Evolutionary conservation across 2,329 filamentous ascomycete species (phyloP), one percentile per base, ranked within the genome.

Genomic region (Penicillium aurantiogriseum): DNA sequence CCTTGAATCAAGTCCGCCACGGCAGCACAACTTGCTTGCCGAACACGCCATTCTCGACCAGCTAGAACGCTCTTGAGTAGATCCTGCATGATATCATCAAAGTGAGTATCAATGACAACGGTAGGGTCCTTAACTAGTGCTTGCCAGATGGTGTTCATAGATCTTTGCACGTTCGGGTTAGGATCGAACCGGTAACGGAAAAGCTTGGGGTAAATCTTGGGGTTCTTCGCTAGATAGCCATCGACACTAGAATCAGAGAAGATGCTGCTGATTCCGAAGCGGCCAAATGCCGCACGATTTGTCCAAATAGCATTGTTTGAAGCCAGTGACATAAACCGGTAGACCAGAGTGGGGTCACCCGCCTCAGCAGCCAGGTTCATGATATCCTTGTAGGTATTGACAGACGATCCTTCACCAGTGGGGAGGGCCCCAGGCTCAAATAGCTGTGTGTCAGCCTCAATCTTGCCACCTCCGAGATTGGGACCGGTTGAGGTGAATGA

Each of bases 111-210:
- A 43, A 97, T 84, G 0, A 89, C 90, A 0, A 83, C 81, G 19
- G 85, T 87, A 1, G 91, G 85, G 66, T 97, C 92, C 70, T 95
- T 96, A 53, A 97, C 92, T n/a, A 99, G 78, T 0, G 93, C 88
- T 67, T 90, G 92, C 94, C 94, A 99, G 63, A 99, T 97, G 61
- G 95, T 91, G 56, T 96, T 92, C 94, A 99, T 99, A 0, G 93
- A 96, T 47, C 87, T 84, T 71, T 93, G 91, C 13, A 97, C 94
- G 63, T 96, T 96, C 2, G 87, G 83, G 69, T 97, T 97, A 0
- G 94, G 94, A 73, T 99, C 94, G 60, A 97, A 97, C 49, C 92
- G 84, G 75, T 97, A 99, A 47, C 94, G 85, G 75, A 89, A 99
- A 2, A 99, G 84, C 76, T 97, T 97, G 0, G 92, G 91, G 67